phyloP scores from a whole-genome alignment of 2,329 filamentous ascomycete species.

The Cercospora sp. region DNA sequence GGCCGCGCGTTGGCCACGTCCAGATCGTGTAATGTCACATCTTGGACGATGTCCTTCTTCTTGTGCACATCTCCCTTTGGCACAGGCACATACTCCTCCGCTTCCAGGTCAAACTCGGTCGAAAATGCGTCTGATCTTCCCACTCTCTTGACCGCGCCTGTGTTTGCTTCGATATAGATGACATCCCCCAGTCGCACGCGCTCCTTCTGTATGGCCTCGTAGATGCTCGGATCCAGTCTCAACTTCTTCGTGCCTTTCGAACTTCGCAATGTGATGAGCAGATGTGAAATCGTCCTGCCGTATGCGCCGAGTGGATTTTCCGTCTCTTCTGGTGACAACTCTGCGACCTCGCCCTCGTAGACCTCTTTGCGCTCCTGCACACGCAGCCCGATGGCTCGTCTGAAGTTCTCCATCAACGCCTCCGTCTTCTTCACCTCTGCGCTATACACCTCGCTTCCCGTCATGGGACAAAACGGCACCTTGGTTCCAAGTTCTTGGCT shows the following conservation, averaged over 20 bases:
- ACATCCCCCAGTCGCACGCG: constrained; percentile 94
- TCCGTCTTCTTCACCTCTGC: constrained; percentile 99
- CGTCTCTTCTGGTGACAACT: constrained; percentile 94
- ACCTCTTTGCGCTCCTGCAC: constrained; percentile 99
- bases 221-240: constrained; percentile 93
- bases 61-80: constrained; percentile 99
- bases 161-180: constrained; percentile 99
- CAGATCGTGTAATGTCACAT: constrained; percentile 94
- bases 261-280: constrained; percentile 92
- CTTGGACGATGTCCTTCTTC: constrained; percentile 99
- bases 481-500: constrained; percentile 97
- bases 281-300: constrained; percentile 93
- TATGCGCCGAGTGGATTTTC: constrained; percentile 97
- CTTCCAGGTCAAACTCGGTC: constrained; percentile 97
- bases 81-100: constrained; percentile 97
- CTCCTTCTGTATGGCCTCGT: constrained; percentile 99
- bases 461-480: constrained; percentile 97
- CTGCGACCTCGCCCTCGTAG: constrained; percentile 97
- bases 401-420: constrained; percentile 98
- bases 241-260: constrained; percentile 97
- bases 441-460: constrained; percentile 96
- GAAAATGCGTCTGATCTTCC: constrained; percentile 95
- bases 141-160: constrained; percentile 94
- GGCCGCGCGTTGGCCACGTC: constrained; percentile 94
- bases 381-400: constrained; percentile 90